Evolutionary conservation across 768 basidiomycete genomes (phyloP), one percentile per base, ranked within the genome.

Genomic region (Lentinula sp.): DNA sequence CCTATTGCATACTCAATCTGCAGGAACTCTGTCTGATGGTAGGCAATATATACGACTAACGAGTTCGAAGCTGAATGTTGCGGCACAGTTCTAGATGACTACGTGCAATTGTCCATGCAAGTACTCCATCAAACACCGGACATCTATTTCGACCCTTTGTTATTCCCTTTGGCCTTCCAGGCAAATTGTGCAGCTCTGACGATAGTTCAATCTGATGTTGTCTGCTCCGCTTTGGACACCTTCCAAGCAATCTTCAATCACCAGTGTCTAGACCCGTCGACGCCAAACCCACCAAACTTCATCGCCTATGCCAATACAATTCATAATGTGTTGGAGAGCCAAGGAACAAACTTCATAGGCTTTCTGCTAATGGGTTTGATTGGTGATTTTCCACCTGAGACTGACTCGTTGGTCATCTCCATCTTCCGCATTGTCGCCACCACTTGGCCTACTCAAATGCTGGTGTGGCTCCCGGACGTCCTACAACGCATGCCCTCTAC

Each of bases 21-120:
- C 92, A 16, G 75, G 82, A 32, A 87, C 90, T 60, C 81, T 97
- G 41, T 93, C 95, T 41, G 97, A 98, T 75, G 87, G 97, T 98
- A 67, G 69, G 90, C 56, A 55, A 28, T 13, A 62, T 55, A 35
- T 33, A 15, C 35, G 59, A 10, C 8, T 18, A 33, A 13, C 3
- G 15, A 37, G 23, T 3, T 9, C 53, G 35, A 32, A 52, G 15
- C 33, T 32, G n/a, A 41, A 35, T 5, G 13, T 13, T 23, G n/a
- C 32, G 43, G 10, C 37, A 36, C 64, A 98, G 97, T 98, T 32
- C 76, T 99, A 68, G 96, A 98, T 71, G 97, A 99, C 70, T 98
- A 95, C 66, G 70, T 94, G 56, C 94, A 93, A 63, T 81, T 94
- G 74, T 74, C 93, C 13, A 72, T 87, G 58, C 85, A 86, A 64